A percentile compares a stretch with the other conserved stretches of the same genome.
These are phyloP conservation scores for Neurospora sublineolata DNA, from an alignment of 495 filamentous ascomycete species.

Conservation along the genomic window DNA sequence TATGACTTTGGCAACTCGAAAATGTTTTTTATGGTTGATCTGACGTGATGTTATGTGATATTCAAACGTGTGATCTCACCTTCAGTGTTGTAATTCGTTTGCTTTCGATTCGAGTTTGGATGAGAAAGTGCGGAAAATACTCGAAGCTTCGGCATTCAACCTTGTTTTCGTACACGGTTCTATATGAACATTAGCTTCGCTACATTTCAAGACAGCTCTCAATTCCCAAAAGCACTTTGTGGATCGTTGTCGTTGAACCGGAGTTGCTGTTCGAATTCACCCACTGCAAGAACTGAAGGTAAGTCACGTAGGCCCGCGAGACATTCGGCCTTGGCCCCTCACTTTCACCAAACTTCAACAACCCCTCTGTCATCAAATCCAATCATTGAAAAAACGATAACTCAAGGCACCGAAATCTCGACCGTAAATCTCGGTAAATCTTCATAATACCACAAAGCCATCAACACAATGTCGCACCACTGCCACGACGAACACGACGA, in stretches of 20 bases:
- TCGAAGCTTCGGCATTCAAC: neutral
- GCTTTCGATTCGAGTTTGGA: neutral
- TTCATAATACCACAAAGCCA: neutral
- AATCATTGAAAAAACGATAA: neutral
- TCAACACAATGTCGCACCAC: constrained; percentile 33
- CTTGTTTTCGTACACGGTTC: neutral
- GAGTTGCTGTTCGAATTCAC: neutral
- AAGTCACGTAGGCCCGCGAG: neutral
- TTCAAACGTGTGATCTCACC: neutral
- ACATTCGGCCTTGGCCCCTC: neutral
- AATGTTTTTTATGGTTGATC: neutral
- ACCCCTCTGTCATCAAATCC: neutral
- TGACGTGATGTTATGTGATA: neutral
- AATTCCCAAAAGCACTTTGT: neutral
- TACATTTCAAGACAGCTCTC: neutral
- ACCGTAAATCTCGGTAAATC: neutral
- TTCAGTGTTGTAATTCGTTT: neutral
- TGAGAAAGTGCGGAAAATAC: neutral
- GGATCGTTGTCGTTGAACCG: neutral
- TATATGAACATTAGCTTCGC: neutral
- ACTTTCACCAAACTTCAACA: neutral
- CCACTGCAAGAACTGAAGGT: neutral
- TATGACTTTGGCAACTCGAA: neutral
- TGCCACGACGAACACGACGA: constrained; percentile 19
- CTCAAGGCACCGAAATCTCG: neutral